A percentile compares a stretch with the other conserved stretches of the same genome.
These are phyloP conservation scores for Prunus mira DNA, from an alignment of 306 rosid genomes.

Conservation along the genomic window DNA sequence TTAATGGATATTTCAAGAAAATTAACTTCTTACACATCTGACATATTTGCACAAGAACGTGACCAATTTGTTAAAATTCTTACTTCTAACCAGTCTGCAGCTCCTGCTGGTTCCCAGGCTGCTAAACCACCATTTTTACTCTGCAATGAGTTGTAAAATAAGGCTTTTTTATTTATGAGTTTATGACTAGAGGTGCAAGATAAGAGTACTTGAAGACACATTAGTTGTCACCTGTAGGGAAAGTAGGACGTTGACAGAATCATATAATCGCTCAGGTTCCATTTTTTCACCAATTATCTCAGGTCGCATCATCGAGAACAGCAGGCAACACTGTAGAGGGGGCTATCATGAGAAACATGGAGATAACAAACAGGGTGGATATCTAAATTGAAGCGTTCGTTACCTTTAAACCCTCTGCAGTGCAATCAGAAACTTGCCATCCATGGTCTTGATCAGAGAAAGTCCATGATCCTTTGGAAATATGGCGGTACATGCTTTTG, in stretches of 20 bases:
- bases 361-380: neutral
- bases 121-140: slow-evolving; percentile 66
- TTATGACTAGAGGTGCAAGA: no score
- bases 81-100: slow-evolving; percentile 1
- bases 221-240: slow-evolving; percentile 51
- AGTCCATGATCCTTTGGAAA: slow-evolving; percentile 75
- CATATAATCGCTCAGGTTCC: slow-evolving; percentile 47
- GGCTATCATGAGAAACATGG: neutral
- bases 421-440: slow-evolving; percentile 74
- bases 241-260: slow-evolving; percentile 50
- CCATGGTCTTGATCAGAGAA: slow-evolving; percentile 50
- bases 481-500: slow-evolving; percentile 35
- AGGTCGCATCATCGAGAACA: slow-evolving; percentile 49
- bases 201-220: neutral
- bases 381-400: neutral
- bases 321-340: slow-evolving; percentile 49
- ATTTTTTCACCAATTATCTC: slow-evolving; percentile 58
- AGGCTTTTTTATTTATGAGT: neutral
- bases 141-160: slow-evolving; percentile 23
- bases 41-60: neutral
- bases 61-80: neutral
- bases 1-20: no score
- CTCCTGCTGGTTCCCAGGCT: slow-evolving; percentile 66
- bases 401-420: slow-evolving; percentile 62
- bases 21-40: no score